These are phyloP conservation scores for Venustampulla echinocandica DNA, from an alignment of 495 filamentous ascomycete species.

Conservation along the genomic window DNA sequence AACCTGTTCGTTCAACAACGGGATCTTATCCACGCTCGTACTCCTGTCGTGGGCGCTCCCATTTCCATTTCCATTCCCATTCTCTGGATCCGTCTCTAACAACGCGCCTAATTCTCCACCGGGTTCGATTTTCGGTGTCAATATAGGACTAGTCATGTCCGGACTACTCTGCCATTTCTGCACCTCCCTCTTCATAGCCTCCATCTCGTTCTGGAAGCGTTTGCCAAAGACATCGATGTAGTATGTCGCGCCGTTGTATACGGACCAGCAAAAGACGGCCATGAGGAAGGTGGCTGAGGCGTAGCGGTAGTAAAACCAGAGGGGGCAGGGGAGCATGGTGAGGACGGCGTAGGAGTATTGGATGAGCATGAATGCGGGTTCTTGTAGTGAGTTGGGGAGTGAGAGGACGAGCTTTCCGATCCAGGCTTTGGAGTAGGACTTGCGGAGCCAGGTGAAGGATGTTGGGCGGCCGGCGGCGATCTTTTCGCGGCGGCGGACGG, in stretches of 20 bases:
- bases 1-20: conserved; percentile 41
- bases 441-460: conserved; percentile 93
- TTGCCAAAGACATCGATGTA: conserved; percentile 98
- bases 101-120: conserved; percentile 13
- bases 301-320: conserved; percentile 92
- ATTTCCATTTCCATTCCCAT: no score
- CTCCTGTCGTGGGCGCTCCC: conserved; percentile 8
- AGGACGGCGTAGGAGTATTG: conserved; percentile 84
- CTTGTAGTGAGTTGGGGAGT: conserved; percentile 68
- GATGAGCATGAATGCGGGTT: conserved; percentile 89
- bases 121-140: conserved; percentile 28
- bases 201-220: conserved; percentile 92
- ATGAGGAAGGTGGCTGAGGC: conserved; percentile 68
- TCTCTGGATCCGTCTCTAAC: conserved; percentile 5
- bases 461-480: conserved; percentile 94
- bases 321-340: conserved; percentile 87
- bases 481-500: conserved; percentile 81
- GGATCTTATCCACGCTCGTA: conserved; percentile 44
- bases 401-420: conserved; percentile 77
- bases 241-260: conserved; percentile 92
- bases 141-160: conserved; percentile 34
- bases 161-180: conserved; percentile 70
- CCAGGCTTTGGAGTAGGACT: conserved; percentile 77
- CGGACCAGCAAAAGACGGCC: conserved; percentile 76
- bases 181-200: conserved; percentile 81